Base-by-base conservation (phyloP, 73 alveolate genomes). In the Paramecium tetraurelia region DNA sequence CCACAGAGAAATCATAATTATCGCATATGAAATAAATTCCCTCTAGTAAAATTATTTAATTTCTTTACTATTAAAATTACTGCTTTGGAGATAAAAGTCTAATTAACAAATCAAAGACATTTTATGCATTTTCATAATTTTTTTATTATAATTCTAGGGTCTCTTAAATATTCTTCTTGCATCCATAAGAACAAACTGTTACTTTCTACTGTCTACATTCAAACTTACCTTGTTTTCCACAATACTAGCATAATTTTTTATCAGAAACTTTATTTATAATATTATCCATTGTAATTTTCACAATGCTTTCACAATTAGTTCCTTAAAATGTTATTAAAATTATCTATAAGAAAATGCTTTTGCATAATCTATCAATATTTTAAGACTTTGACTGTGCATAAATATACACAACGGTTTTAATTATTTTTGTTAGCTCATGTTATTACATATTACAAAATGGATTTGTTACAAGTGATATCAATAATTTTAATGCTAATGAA, bases 31-130 rank as follows among this genome's bases (percentile, higher is more conserved):
- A 77, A 44, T 70, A 89, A 71, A 89, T 71, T 27, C 57, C 50
- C 50, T 89, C 94, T 9, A 89, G 41, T 70, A 83, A 36, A 12
- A 89, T 89, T 11, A 44, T 46, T 89, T 89, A 31, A 89, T 83
- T 69, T 33, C 75, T 69, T 16, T 58, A 33, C 8, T 63, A 33
- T 63, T 63, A 24, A 31, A 63, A 33, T 63, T 63, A 63, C 12
- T 63, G 20, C 7, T 63, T 63, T 1, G 84, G 50, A 11, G 41
- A 63, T 31, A 63, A 14, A 4, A 31, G 46, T 33, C 46, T 63
- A 31, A 63, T 31, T 11, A 63, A 8, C 27, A 31, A 63, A 12
- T 63, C 46, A 3, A 63, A 63, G 1, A 63, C 84, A 63, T 7
- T 27, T 7, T 63, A 27, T 4, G 48, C 27, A 31, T 27, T 63